Percentiles rank a stretch among this genome's conserved stretches.
Evolutionary conservation across 177 flowering plant species (phyloP).

Genomic region (Vitis hybrid): DNA sequence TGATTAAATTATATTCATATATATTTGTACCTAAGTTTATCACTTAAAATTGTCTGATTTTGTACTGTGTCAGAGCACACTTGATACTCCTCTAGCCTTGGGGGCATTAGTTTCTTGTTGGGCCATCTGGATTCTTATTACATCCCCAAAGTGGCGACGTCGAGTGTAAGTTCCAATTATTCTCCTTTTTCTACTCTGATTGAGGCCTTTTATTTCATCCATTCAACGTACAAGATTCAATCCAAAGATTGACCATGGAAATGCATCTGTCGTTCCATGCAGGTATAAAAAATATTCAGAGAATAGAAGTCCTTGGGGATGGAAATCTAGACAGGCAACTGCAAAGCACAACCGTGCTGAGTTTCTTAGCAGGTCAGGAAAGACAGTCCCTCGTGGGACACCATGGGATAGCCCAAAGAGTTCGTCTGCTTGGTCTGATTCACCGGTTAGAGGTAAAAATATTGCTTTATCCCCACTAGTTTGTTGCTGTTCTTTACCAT

Average conservation of each 20-base stretch:
- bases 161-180: conserved; percentile 39
- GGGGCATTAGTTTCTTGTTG: conserved; percentile 45
- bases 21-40: background rate
- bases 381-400: conserved; percentile 25
- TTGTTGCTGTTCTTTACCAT: no score
- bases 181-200: background rate
- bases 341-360: conserved; percentile 49
- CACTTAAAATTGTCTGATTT: conserved; percentile 2
- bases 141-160: conserved; percentile 28
- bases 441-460: conserved; percentile 56
- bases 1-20: background rate
- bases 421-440: conserved; percentile 34
- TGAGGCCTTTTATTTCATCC: no score
- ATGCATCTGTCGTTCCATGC: conserved; percentile 11
- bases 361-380: conserved; percentile 59
- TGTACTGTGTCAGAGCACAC: conserved; percentile 60
- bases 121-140: conserved; percentile 30
- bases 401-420: conserved; percentile 39
- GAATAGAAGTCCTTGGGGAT: conserved; percentile 27
- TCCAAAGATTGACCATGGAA: background rate
- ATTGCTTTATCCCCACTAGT: no score
- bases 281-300: conserved; percentile 31
- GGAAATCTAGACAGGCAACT: conserved; percentile 19
- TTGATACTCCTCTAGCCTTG: conserved; percentile 56
- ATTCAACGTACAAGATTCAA: no score